A percentile compares a stretch with the other conserved stretches of the same genome.
Evolutionary conservation across 257 asterid genomes (phyloP).

Genomic region (Gynochthodes officinalis): DNA sequence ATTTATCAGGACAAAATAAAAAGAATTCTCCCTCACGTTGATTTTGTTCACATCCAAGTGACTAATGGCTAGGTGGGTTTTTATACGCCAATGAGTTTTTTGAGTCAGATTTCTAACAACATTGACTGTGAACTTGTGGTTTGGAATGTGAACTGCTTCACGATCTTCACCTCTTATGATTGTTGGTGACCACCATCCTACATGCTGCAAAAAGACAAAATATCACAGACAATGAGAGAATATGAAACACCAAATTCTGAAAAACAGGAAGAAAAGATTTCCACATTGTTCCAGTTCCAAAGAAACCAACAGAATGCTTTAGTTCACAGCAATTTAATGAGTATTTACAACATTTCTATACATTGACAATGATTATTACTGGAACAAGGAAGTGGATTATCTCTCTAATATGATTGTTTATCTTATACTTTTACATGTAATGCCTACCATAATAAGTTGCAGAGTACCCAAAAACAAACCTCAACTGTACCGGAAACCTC

Average conservation of each 20-base stretch:
- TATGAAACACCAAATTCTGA: neutral
- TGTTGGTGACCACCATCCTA: constrained; percentile 43
- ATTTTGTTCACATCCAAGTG: constrained; percentile 37
- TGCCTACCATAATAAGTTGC: neutral
- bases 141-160: constrained; percentile 40
- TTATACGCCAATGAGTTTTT: constrained; percentile 41
- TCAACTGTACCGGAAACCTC: constrained; percentile 99
- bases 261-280: neutral
- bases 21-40: constrained; percentile 14
- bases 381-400: neutral
- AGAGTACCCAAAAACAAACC: constrained; percentile 39
- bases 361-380: neutral
- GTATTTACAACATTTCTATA: neutral
- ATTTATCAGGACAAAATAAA: no score
- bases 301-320: neutral
- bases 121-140: constrained; percentile 32
- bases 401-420: neutral
- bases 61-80: constrained; percentile 35
- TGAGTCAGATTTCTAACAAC: constrained; percentile 37
- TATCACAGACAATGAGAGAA: neutral
- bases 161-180: constrained; percentile 41
- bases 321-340: neutral
- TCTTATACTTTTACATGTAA: neutral
- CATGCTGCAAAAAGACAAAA: constrained; percentile 28
- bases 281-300: neutral